Evolutionary conservation across 305 asterid genomes (phyloP).

Genomic region (Fraxinus latifolia): DNA sequence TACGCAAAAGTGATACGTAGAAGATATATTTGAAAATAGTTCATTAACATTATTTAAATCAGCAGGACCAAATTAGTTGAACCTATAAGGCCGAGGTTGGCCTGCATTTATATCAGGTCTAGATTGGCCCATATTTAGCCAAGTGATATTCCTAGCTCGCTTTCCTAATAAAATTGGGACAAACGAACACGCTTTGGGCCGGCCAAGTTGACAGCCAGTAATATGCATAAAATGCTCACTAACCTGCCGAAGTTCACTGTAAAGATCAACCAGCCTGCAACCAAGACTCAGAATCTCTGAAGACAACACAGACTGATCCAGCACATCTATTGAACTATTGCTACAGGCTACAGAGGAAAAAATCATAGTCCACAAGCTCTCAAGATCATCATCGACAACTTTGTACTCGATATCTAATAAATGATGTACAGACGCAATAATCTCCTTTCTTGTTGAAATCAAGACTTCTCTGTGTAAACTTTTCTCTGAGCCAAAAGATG

Average conservation of each 20-base stretch:
- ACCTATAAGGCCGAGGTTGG: not conserved
- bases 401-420: conserved; percentile 73
- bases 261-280: conserved; percentile 69
- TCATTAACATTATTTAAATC: not conserved
- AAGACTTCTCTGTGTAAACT: conserved; percentile 38
- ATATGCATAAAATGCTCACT: conserved; percentile 27
- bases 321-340: conserved; percentile 39
- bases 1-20: not conserved
- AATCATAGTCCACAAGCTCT: conserved; percentile 64
- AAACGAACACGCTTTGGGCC: not conserved
- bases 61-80: not conserved
- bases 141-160: not conserved
- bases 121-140: not conserved
- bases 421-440: conserved; percentile 50
- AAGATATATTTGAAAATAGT: not conserved
- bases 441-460: conserved; percentile 57
- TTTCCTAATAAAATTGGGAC: not conserved
- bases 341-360: conserved; percentile 54
- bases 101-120: not conserved
- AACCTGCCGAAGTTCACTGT: conserved; percentile 97
- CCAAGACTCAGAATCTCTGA: conserved; percentile 55
- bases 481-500: conserved; percentile 38
- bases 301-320: conserved; percentile 43
- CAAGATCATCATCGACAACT: conserved; percentile 76
- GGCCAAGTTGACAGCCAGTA: not conserved